These are phyloP conservation scores for Globisporangium canariense DNA, from an alignment of 352 stramenopile genomes.

Conservation along the genomic window DNA sequence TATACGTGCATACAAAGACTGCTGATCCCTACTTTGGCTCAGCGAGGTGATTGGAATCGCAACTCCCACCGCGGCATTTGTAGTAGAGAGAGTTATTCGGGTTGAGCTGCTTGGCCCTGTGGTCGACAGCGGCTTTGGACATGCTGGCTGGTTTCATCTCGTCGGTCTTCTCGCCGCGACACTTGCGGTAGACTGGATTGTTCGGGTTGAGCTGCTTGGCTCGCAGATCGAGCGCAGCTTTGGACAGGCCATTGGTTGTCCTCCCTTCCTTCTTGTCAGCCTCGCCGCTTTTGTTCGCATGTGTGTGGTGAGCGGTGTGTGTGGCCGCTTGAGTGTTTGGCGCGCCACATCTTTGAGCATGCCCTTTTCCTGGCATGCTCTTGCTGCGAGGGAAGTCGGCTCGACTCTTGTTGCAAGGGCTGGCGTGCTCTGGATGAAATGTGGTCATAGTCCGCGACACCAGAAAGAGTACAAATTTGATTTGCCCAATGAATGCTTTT, in stretches of 20 bases:
- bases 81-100: background rate
- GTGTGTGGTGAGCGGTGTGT: background rate
- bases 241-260: too few species aligned
- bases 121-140: background rate
- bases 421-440: too few species aligned
- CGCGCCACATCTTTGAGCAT: background rate
- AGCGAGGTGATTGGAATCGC: background rate
- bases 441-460: too few species aligned
- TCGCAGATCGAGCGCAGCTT: background rate
- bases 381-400: too few species aligned
- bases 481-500: too few species aligned
- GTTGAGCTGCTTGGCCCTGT: background rate
- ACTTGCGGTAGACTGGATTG: background rate
- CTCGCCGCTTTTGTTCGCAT: background rate
- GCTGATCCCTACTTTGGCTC: background rate
- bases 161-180: background rate
- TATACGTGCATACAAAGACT: background rate
- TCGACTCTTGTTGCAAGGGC: too few species aligned
- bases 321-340: background rate
- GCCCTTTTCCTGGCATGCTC: background rate
- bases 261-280: background rate
- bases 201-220: background rate
- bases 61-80: background rate
- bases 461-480: too few species aligned
- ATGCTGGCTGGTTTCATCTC: background rate